Percentiles rank a stretch among this genome's conserved stretches.
phyloP scores from a whole-genome alignment of 768 basidiomycete species.

The Neoboletus brunneissimus region DNA sequence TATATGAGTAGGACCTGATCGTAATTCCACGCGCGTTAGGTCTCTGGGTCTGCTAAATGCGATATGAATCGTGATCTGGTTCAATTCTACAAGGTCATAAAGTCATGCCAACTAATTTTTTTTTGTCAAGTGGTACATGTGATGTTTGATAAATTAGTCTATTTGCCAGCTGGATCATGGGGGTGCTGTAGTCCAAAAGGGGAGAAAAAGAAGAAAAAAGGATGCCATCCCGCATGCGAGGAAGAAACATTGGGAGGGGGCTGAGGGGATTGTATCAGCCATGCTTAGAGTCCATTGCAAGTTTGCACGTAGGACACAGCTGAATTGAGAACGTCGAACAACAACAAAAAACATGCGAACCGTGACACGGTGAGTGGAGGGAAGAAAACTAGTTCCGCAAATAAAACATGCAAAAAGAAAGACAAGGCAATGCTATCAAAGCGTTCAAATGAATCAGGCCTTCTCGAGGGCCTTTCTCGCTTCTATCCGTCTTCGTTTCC shows the following conservation, averaged over 20 bases:
- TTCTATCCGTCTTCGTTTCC: slow-evolving; percentile 33
- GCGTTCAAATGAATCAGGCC: slow-evolving; percentile 16
- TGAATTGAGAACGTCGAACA: background rate
- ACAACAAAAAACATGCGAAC: background rate
- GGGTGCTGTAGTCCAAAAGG: background rate
- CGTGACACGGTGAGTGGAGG: background rate
- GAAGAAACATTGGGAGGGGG: background rate
- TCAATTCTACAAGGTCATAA: background rate
- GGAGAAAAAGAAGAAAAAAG: background rate
- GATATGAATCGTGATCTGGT: background rate
- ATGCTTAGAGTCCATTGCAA: slow-evolving; percentile 14
- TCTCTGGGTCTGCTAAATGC: background rate
- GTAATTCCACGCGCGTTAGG: background rate
- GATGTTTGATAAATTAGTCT: slow-evolving; percentile 20
- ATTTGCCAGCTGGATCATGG: slow-evolving; percentile 10
- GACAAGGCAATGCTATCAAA: slow-evolving; percentile 10
- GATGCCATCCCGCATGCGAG: background rate
- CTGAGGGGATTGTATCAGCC: background rate
- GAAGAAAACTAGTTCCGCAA: slow-evolving; percentile 7
- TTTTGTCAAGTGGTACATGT: background rate
- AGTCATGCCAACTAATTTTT: background rate
- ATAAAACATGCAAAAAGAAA: slow-evolving; percentile 22
- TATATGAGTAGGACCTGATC: background rate
- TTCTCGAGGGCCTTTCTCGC: slow-evolving; percentile 20
- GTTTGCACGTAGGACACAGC: background rate